Conservation (phyloP, 352 stramenopile genomes). For the Paralagenidium karlingii region DNA sequence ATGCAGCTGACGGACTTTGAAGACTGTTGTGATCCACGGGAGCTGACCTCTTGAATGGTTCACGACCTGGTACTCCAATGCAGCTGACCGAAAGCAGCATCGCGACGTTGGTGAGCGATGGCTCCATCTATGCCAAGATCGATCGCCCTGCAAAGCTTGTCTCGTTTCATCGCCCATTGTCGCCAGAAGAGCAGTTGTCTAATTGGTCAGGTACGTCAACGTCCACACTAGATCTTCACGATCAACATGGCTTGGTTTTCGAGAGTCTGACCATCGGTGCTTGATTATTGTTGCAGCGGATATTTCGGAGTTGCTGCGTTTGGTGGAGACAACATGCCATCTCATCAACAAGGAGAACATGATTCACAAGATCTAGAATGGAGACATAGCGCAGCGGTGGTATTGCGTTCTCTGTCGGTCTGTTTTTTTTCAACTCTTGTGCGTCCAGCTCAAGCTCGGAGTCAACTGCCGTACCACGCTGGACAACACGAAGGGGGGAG, state of each 20-base stretch:
- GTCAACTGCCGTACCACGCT: too few relatives aligned
- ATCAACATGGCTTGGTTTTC: conserved; percentile 1
- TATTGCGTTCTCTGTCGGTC: too few relatives aligned
- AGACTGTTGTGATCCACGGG: background rate
- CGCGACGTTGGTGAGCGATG: conserved; percentile 87
- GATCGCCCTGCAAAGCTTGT: conserved; percentile 95
- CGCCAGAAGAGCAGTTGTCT: conserved; percentile 88
- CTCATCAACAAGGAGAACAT: conserved; percentile 99
- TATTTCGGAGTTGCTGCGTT: conserved; percentile 91
- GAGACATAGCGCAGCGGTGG: conserved; percentile 4
- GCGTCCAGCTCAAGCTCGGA: too few relatives aligned
- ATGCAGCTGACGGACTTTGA: too few relatives aligned
- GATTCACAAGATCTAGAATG: conserved; percentile 85
- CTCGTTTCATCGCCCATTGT: conserved; percentile 85
- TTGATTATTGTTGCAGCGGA: conserved; percentile 38
- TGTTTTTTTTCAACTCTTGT: too few relatives aligned
- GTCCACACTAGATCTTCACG: background rate
- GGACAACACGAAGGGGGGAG: too few relatives aligned
- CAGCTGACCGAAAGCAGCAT: conserved; percentile 68
- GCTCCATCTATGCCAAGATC: conserved; percentile 94
- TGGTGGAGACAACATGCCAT: conserved; percentile 97
- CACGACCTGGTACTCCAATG: too few relatives aligned
- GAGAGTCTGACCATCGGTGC: background rate
- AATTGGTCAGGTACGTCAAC: conserved; percentile 85
- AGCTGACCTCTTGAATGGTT: conserved; percentile 1